These are phyloP conservation scores for Erigeron canadensis DNA, from an alignment of 129 eudicot species.

Conservation along the genomic window DNA sequence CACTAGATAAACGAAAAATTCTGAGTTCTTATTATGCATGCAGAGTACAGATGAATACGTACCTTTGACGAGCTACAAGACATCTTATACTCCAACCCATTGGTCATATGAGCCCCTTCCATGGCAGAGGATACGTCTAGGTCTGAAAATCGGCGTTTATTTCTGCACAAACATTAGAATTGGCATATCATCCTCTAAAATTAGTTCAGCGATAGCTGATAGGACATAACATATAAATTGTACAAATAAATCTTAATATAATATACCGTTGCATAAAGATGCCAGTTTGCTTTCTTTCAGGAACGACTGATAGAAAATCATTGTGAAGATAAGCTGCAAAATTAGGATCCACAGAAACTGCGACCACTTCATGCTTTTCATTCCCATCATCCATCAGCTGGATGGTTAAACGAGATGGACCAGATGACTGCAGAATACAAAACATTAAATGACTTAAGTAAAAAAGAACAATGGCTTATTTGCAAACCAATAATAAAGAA, in stretches of 20 bases:
- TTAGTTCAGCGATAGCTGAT: background rate
- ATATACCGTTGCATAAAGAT: conserved; percentile 68
- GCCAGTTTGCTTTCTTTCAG: conserved; percentile 56
- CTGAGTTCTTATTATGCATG: background rate
- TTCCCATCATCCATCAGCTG: conserved; percentile 86
- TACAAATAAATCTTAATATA: background rate
- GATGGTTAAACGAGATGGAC: conserved; percentile 60
- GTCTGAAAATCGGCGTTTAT: conserved; percentile 47
- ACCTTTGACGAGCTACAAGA: conserved; percentile 81
- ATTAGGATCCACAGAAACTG: conserved; percentile 85
- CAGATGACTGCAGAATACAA: conserved; percentile 49
- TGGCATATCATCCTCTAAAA: conserved; percentile 1
- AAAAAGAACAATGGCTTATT: conserved; percentile 6
- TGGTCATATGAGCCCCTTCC: conserved; percentile 56
- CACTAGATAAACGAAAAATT: background rate
- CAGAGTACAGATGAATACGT: background rate
- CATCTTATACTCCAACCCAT: conserved; percentile 95
- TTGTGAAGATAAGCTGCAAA: conserved; percentile 73
- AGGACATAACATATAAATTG: background rate
- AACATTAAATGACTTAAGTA: background rate
- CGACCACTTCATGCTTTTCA: conserved; percentile 82
- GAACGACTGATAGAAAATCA: conserved; percentile 61
- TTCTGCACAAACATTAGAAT: conserved; percentile 47
- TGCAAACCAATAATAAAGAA: background rate
- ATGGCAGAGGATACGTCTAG: conserved; percentile 61